Evolutionary conservation across 1,284 basidiomycete genomes (phyloP).

Genomic region (Ustilago esculenta): DNA sequence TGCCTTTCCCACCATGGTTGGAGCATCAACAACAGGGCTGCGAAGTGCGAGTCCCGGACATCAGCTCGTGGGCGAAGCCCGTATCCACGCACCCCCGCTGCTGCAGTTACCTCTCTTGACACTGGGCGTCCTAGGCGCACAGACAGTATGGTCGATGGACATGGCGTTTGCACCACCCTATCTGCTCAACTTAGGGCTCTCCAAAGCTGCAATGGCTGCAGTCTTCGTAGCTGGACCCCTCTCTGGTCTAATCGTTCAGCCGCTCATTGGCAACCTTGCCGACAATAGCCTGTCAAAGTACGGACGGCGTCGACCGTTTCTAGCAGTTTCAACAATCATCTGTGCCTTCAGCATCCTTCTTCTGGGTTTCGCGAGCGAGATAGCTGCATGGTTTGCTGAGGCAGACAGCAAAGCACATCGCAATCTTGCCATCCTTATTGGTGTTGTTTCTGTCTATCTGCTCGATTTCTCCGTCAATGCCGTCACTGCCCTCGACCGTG

Average conservation of each 20-base stretch:
- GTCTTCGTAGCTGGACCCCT: constrained; percentile 62
- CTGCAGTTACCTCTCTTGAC: constrained; percentile 54
- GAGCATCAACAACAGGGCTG: constrained; percentile 8
- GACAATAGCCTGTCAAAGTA: constrained; percentile 65
- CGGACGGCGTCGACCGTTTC: constrained; percentile 67
- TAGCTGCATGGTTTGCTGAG: constrained; percentile 42
- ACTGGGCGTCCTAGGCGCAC: constrained; percentile 58
- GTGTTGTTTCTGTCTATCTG: constrained; percentile 83
- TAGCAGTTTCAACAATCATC: constrained; percentile 58
- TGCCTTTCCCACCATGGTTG: constrained; percentile 19
- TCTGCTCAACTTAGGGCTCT: constrained; percentile 58
- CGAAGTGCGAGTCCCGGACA: not conserved
- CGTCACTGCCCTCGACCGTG: constrained; percentile 84
- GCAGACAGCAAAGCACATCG: constrained; percentile 25
- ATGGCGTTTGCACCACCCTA: constrained; percentile 64
- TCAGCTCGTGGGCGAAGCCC: constrained; percentile 29
- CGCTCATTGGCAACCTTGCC: constrained; percentile 64
- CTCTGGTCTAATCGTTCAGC: constrained; percentile 67
- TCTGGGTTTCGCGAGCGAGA: constrained; percentile 63
- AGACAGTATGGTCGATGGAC: constrained; percentile 63
- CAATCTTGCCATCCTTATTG: constrained; percentile 77
- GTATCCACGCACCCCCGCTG: constrained; percentile 23
- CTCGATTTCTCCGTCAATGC: constrained; percentile 95
- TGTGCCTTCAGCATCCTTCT: constrained; percentile 61
- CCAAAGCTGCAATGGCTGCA: constrained; percentile 56